A percentile compares a stretch with the other conserved stretches of the same genome.
Conservation (phyloP, 805 yeast genomes). For the Isabelozyma heimii region DNA sequence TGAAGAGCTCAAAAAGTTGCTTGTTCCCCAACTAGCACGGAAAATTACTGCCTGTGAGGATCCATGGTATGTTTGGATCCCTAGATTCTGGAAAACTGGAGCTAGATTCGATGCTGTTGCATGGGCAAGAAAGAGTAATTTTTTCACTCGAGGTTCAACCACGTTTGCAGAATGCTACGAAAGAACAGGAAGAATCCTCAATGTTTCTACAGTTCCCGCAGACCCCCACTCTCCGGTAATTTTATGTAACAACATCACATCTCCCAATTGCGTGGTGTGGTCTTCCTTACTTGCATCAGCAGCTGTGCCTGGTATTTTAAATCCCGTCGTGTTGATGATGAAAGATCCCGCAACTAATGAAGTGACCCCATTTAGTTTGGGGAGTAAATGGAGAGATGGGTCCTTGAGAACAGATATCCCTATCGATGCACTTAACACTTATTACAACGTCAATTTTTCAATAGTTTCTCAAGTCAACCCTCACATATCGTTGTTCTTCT, state of each 20-base stretch:
- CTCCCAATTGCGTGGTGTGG: slow-evolving; percentile 84
- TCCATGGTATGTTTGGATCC: slow-evolving; percentile 56
- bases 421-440: slow-evolving; percentile 66
- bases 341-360: slow-evolving; percentile 37
- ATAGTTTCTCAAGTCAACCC: slow-evolving; percentile 84
- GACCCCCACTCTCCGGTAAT: slow-evolving; percentile 82
- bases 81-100: slow-evolving; percentile 70
- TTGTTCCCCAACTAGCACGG: slow-evolving; percentile 60
- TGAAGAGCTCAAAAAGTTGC: slow-evolving; percentile 54
- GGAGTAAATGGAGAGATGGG: slow-evolving; percentile 78
- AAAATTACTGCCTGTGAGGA: slow-evolving; percentile 71
- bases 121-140: slow-evolving; percentile 68
- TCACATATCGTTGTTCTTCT: slow-evolving; percentile 71
- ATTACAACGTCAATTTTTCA: slow-evolving; percentile 72
- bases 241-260: slow-evolving; percentile 69
- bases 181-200: slow-evolving; percentile 66
- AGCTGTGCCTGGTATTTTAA: slow-evolving; percentile 80
- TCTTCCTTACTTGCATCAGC: slow-evolving; percentile 71
- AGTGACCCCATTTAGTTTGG: slow-evolving; percentile 67
- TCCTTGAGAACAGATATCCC: slow-evolving; percentile 79
- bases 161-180: slow-evolving; percentile 71
- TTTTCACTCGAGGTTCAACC: slow-evolving; percentile 71
- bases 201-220: slow-evolving; percentile 77
- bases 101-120: slow-evolving; percentile 73
- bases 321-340: slow-evolving; percentile 79